These are phyloP conservation scores for Neurospora intermedia DNA, from an alignment of 495 filamentous ascomycete genomes.

Conservation along the genomic window DNA sequence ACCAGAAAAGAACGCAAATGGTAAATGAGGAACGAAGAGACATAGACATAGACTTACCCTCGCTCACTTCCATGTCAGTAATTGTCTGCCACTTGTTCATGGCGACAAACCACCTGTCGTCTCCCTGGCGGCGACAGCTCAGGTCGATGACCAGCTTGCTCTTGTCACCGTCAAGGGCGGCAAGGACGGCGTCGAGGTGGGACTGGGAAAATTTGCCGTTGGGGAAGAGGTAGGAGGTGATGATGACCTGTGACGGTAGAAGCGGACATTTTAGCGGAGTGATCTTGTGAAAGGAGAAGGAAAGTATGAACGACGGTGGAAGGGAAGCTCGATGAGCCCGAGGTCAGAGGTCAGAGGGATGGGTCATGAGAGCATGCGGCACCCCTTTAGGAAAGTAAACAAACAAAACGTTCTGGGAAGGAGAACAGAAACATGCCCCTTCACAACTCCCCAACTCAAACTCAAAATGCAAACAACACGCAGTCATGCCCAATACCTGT, in stretches of 20 bases:
- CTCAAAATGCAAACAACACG: too few relatives aligned
- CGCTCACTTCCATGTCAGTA: slow-evolving; percentile 85
- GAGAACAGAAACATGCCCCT: neutral
- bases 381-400: neutral
- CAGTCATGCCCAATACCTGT: too few relatives aligned
- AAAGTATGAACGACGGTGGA: neutral
- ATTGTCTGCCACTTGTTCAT: slow-evolving; percentile 99
- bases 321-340: neutral
- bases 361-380: neutral
- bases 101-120: slow-evolving; percentile 76
- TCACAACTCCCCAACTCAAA: neutral
- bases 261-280: neutral
- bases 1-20: neutral
- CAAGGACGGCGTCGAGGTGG: slow-evolving; percentile 60
- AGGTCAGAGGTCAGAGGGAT: neutral
- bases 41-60: slow-evolving; percentile 41
- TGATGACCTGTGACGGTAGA: slow-evolving; percentile 61
- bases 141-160: slow-evolving; percentile 87
- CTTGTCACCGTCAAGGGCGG: slow-evolving; percentile 58
- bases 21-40: neutral
- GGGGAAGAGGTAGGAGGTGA: slow-evolving; percentile 73
- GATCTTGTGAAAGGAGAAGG: neutral
- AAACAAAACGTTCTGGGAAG: neutral
- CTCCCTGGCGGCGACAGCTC: slow-evolving; percentile 66
- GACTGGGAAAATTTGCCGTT: slow-evolving; percentile 64